Percentiles rank a stretch among this genome's conserved stretches.
Evolutionary conservation across 805 yeast species (phyloP).

Genomic region (Candida multigemmis): DNA sequence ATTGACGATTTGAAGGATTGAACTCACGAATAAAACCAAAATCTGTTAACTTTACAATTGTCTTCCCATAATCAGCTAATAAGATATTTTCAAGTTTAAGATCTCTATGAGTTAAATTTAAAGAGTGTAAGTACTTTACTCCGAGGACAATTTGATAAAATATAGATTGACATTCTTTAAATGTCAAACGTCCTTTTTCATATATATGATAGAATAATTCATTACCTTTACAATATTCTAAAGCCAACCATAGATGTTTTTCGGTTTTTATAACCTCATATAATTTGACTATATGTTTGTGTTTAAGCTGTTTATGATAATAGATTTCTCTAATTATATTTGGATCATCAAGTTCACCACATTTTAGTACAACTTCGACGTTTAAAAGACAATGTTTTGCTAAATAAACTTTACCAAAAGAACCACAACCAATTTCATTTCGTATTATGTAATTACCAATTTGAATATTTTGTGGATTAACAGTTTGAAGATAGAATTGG

Average conservation of each 20-base stretch:
- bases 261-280: constrained; percentile 85
- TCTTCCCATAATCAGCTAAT: constrained; percentile 40
- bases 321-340: constrained; percentile 85
- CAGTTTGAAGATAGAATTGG: constrained; percentile 37
- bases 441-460: constrained; percentile 76
- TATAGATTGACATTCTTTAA: constrained; percentile 40
- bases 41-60: constrained; percentile 72
- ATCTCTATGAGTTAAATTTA: constrained; percentile 79
- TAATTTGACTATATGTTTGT: constrained; percentile 73
- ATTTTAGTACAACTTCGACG: constrained; percentile 72
- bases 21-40: constrained; percentile 89
- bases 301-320: constrained; percentile 76
- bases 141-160: constrained; percentile 63
- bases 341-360: constrained; percentile 69
- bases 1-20: constrained; percentile 31
- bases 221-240: constrained; percentile 83
- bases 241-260: constrained; percentile 70
- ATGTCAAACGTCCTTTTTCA: constrained; percentile 39
- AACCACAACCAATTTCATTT: constrained; percentile 79
- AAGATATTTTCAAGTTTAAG: constrained; percentile 74
- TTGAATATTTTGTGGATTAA: constrained; percentile 42
- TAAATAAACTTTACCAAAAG: constrained; percentile 85
- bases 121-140: constrained; percentile 64
- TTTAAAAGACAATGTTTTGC: constrained; percentile 73
- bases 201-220: constrained; percentile 66